These are phyloP conservation scores for Podila horticola DNA, from an alignment of 192 early-diverging fungal genomes.

Conservation along the genomic window DNA sequence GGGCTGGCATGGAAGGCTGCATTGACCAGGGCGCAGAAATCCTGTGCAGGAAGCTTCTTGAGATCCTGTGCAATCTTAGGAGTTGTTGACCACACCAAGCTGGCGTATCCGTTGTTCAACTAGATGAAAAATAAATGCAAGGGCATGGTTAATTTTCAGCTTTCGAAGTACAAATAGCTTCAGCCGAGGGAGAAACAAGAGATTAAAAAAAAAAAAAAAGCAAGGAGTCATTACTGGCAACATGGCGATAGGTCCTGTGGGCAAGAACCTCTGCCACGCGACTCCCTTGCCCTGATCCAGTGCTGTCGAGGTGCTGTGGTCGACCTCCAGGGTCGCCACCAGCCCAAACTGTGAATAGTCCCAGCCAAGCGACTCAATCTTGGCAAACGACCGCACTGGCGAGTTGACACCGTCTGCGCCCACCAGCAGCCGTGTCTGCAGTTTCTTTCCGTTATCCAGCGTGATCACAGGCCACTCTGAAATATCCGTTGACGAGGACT, in stretches of 20 bases:
- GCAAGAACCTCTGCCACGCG: conserved; percentile 96
- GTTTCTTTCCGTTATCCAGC: conserved; percentile 69
- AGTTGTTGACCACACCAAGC: conserved; percentile 92
- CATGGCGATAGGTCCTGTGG: conserved; percentile 92
- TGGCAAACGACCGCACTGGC: conserved; percentile 82
- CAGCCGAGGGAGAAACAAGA: too few species aligned
- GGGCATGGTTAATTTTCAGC: not conserved
- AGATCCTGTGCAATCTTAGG: conserved; percentile 71
- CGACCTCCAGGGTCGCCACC: conserved; percentile 84
- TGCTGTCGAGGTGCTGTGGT: conserved; percentile 67
- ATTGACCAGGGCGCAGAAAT: conserved; percentile 80
- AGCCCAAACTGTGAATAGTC: conserved; percentile 89
- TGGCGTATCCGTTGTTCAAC: conserved; percentile 70
- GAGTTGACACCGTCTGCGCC: conserved; percentile 94
- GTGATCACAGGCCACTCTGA: conserved; percentile 81
- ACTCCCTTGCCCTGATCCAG: conserved; percentile 34
- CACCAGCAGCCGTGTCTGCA: conserved; percentile 81
- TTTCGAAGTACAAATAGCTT: too few species aligned
- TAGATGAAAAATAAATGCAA: conserved; percentile 18
- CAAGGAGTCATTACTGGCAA: conserved; percentile 77
- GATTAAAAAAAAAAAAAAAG: conserved; percentile 9
- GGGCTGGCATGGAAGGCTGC: conserved; percentile 79
- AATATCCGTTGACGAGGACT: conserved; percentile 16
- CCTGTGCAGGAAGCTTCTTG: conserved; percentile 64
- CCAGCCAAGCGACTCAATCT: conserved; percentile 86